These are phyloP conservation scores for Solanum corneliomulleri DNA, from an alignment of 257 asterid genomes.

Conservation along the genomic window DNA sequence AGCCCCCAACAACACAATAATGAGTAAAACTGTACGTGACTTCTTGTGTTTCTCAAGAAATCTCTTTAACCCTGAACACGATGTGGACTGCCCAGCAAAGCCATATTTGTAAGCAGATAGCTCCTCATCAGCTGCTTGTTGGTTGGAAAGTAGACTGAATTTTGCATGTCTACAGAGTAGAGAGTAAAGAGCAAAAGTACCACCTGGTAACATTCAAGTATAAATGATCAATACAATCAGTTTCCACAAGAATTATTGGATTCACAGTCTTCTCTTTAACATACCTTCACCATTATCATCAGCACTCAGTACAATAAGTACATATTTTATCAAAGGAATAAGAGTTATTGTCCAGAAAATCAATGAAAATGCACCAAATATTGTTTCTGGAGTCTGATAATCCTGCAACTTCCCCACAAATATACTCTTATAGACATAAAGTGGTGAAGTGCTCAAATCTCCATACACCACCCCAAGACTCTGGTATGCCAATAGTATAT, in stretches of 20 bases:
- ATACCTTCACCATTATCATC: slow-evolving; percentile 21
- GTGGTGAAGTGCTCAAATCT: slow-evolving; percentile 16
- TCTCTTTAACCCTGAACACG: background rate
- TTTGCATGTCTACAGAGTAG: slow-evolving; percentile 2
- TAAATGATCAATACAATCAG: background rate
- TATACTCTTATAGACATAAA: slow-evolving; percentile 11
- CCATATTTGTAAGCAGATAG: slow-evolving; percentile 10
- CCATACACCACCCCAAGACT: slow-evolving; percentile 19
- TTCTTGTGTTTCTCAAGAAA: slow-evolving; percentile 5
- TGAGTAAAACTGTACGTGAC: slow-evolving; percentile 1
- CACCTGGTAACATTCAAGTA: slow-evolving; percentile 4
- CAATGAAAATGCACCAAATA: slow-evolving; percentile 11
- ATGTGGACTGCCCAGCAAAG: background rate
- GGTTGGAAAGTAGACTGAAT: background rate
- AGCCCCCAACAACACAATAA: slow-evolving; percentile 50
- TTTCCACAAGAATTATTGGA: background rate
- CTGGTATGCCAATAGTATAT: slow-evolving; percentile 10
- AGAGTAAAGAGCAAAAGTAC: slow-evolving; percentile 16
- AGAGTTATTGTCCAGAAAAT: slow-evolving; percentile 12
- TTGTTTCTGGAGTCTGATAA: slow-evolving; percentile 8
- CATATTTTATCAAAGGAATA: slow-evolving; percentile 12
- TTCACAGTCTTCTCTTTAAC: background rate
- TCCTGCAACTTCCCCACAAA: slow-evolving; percentile 6
- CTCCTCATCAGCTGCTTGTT: slow-evolving; percentile 10
- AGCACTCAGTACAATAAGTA: slow-evolving; percentile 8